Evolutionary conservation across 2,329 filamentous ascomycete species (phyloP).

Genomic region (Cadophora sp.): DNA sequence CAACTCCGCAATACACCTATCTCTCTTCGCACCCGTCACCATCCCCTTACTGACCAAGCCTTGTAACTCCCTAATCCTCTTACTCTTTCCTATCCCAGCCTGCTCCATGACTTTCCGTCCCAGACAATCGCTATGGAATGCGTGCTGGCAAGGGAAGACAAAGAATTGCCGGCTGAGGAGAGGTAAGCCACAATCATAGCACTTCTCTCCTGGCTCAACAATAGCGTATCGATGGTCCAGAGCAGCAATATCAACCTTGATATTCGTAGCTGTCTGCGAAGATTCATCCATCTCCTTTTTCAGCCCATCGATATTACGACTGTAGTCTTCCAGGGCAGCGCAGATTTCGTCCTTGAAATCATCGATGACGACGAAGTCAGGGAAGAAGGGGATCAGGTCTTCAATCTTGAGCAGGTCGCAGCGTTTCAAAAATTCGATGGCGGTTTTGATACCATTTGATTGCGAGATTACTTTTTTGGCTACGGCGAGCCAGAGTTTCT

Average conservation of each 20-base stretch:
- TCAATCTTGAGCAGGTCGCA: constrained; percentile 94
- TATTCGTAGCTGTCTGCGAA: constrained; percentile 85
- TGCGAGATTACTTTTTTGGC: constrained; percentile 92
- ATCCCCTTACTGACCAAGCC: constrained; percentile 80
- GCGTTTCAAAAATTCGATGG: constrained; percentile 90
- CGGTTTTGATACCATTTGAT: constrained; percentile 85
- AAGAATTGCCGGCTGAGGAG: constrained; percentile 93
- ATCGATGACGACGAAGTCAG: constrained; percentile 97
- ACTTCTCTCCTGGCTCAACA: constrained; percentile 94
- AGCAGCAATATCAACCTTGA: constrained; percentile 85
- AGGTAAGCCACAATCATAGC: constrained; percentile 86
- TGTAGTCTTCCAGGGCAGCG: constrained; percentile 90
- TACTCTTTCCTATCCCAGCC: constrained; percentile 75
- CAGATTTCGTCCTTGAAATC: constrained; percentile 99
- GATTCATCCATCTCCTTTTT: constrained; percentile 97
- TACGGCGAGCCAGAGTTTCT: constrained; percentile 94
- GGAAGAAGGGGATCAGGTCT: constrained; percentile 97
- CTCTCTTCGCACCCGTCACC: constrained; percentile 73
- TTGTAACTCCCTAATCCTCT: constrained; percentile 86
- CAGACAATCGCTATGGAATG: constrained; percentile 95
- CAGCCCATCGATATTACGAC: constrained; percentile 84
- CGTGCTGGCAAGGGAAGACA: constrained; percentile 97
- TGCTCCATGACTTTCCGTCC: constrained; percentile 85
- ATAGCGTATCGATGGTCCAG: constrained; percentile 93
- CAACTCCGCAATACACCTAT: constrained; percentile 85